Base-by-base conservation (phyloP, 495 filamentous ascomycete genomes). In the Penicillium silybi region DNA sequence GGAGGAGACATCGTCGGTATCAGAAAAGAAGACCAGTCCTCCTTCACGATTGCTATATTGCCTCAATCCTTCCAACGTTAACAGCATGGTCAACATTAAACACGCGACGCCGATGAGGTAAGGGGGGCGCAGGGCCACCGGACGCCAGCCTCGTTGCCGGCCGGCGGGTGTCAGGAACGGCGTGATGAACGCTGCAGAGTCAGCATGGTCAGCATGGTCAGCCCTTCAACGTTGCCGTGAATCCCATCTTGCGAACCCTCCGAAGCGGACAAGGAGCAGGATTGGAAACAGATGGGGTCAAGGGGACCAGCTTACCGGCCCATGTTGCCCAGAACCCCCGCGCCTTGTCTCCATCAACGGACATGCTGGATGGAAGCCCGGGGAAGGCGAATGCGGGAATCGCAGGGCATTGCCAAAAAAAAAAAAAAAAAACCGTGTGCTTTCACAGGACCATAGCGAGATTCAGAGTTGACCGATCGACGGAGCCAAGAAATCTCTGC, bases 1-100 rank as follows among this genome's bases (percentile, higher is more conserved):
- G 23, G 54, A n/a, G 46, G 66, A 62, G 42, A 74, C 58, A 26
- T 68, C 62, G 26, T 68, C 63, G 42, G 71, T 72, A 42, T 68
- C 59, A 9, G 45, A 22, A 17, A 71, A 67, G 41, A 69, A 69
- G 26, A 63, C 53, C 37, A 74, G 52, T 1, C 71, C 71, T 6
- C 66, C 69, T 38, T 63, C 40, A 0, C 55, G 56, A 15, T 59
- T 44, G 52, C 67, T 70, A 47, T 72, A 72, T 25, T 66, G 69
- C 8, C 71, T 66, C 4, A 74, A 23, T 10, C 43, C 55, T 48
- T 74, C 71, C 32, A 72, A 44, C 4, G 48, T 32, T 20, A 72
- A 40, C 2, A 63, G 35, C 49, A 63, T 56, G 8, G 51, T 48
- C 17, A 68, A 46, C 51, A 66, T 59, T 10, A 63, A 34, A 18